A percentile compares a stretch with the other conserved stretches of the same genome.
Conservation (phyloP, 306 rosid genomes). For the Casuarina equisetifolia region DNA sequence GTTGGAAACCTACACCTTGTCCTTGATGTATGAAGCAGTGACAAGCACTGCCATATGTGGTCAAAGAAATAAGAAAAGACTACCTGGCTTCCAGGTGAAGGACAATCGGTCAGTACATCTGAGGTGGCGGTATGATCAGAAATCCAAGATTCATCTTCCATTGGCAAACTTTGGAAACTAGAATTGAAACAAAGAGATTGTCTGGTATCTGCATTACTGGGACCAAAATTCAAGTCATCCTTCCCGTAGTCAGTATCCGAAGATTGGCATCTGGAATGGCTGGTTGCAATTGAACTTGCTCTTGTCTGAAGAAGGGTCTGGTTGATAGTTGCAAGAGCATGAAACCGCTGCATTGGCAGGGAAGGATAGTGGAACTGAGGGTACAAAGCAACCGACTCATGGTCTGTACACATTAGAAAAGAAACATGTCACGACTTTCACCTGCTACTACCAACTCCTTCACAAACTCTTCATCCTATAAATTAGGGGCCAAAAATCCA, state of each 20-base stretch:
- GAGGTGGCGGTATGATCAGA: slow-evolving; percentile 48
- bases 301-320: slow-evolving; percentile 45
- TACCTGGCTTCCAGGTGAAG: slow-evolving; percentile 68
- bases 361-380: slow-evolving; percentile 57
- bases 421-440: slow-evolving; percentile 11
- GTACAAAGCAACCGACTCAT: slow-evolving; percentile 45
- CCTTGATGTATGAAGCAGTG: slow-evolving; percentile 7
- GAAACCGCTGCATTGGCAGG: slow-evolving; percentile 69
- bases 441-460: slow-evolving; percentile 7
- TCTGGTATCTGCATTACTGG: slow-evolving; percentile 43
- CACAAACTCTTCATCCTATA: not conserved
- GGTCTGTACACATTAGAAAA: slow-evolving; percentile 44
- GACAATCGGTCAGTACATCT: slow-evolving; percentile 32
- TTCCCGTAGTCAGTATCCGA: slow-evolving; percentile 48
- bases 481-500: slow-evolving; percentile 4
- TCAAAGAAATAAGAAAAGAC: slow-evolving; percentile 16
- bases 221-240: slow-evolving; percentile 37
- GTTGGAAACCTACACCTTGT: slow-evolving; percentile 8
- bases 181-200: slow-evolving; percentile 42
- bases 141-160: slow-evolving; percentile 48
- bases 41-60: slow-evolving; percentile 15
- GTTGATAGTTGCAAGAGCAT: slow-evolving; percentile 74
- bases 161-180: slow-evolving; percentile 49
- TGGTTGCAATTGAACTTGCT: slow-evolving; percentile 32
- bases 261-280: slow-evolving; percentile 55